Evolutionary conservation across 2,329 filamentous ascomycete genomes (phyloP).

Genomic region (Hymenoscyphus albidus): DNA sequence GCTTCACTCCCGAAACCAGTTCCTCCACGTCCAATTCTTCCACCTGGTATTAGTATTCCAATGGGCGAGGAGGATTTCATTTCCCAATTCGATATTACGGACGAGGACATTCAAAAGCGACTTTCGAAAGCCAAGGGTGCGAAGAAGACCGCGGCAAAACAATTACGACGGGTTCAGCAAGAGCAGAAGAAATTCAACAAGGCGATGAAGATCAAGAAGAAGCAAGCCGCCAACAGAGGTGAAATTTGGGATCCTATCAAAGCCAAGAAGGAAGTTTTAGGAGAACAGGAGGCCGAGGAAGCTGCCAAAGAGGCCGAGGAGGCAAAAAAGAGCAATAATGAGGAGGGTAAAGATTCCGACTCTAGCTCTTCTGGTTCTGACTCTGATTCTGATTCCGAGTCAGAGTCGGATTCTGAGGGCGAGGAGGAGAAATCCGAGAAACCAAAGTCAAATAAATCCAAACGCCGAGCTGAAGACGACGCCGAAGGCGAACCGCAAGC

Average conservation of each 20-base stretch:
- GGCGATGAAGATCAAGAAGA: slow-evolving; percentile 29
- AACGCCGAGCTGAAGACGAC: slow-evolving; percentile 10
- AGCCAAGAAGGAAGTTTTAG: slow-evolving; percentile 26
- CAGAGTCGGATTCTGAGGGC: slow-evolving; percentile 11
- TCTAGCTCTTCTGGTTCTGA: slow-evolving; percentile 11
- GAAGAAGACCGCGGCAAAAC: slow-evolving; percentile 22
- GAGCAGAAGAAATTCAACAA: slow-evolving; percentile 30
- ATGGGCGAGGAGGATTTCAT: slow-evolving; percentile 35
- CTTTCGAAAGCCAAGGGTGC: slow-evolving; percentile 23
- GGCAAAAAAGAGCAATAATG: neutral
- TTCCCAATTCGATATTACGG: slow-evolving; percentile 35
- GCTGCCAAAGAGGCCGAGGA: slow-evolving; percentile 10
- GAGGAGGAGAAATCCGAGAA: slow-evolving; percentile 6
- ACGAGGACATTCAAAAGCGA: slow-evolving; percentile 31
- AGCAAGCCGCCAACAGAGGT: slow-evolving; percentile 23
- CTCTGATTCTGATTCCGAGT: slow-evolving; percentile 13
- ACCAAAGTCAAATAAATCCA: slow-evolving; percentile 6
- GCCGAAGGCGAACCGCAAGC: slow-evolving; percentile 10
- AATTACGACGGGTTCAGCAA: slow-evolving; percentile 22
- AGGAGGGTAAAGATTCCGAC: slow-evolving; percentile 10
- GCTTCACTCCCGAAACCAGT: slow-evolving; percentile 20
- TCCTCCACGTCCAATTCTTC: slow-evolving; percentile 30
- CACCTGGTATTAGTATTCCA: slow-evolving; percentile 28
- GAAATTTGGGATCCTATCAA: slow-evolving; percentile 25
- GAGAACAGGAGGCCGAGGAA: slow-evolving; percentile 14